Percentiles rank a stretch among this genome's conserved stretches.
Evolutionary conservation across 257 asterid species (phyloP).

Genomic region (Ehretia macrophylla): DNA sequence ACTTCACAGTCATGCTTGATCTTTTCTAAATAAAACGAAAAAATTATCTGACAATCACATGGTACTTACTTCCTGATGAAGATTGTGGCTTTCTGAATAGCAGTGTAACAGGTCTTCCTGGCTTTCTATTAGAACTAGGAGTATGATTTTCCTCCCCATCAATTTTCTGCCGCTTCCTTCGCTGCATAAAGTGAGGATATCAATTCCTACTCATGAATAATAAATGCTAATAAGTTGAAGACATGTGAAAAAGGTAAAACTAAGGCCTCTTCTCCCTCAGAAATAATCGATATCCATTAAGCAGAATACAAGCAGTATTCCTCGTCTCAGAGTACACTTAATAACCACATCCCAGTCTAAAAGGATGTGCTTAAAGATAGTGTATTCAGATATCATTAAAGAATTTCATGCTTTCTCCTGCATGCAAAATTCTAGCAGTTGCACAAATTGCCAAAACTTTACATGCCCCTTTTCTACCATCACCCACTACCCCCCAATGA

Average conservation of each 20-base stretch:
- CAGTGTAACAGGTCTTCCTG: slow-evolving; percentile 19
- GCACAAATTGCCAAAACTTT: background rate
- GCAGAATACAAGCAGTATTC: background rate
- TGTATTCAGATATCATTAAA: background rate
- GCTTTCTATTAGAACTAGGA: slow-evolving; percentile 23
- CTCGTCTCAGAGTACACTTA: background rate
- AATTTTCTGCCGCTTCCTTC: slow-evolving; percentile 36
- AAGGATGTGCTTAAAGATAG: background rate
- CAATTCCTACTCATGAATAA: background rate
- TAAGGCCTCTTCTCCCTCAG: background rate
- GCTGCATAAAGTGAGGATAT: slow-evolving; percentile 30
- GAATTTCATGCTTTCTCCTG: background rate
- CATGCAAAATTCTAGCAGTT: background rate
- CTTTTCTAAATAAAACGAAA: background rate
- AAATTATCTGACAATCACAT: background rate
- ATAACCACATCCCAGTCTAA: background rate
- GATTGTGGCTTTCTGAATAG: slow-evolving; percentile 18
- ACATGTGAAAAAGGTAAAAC: background rate
- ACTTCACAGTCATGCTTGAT: slow-evolving; percentile 19
- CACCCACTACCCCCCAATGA: background rate
- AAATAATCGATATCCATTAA: background rate
- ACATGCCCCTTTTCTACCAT: background rate
- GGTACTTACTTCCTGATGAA: slow-evolving; percentile 27
- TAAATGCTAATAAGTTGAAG: background rate
- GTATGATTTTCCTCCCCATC: slow-evolving; percentile 14